These are phyloP conservation scores for Brassica rapa DNA, from an alignment of 345 rosid species.

Conservation along the genomic window DNA sequence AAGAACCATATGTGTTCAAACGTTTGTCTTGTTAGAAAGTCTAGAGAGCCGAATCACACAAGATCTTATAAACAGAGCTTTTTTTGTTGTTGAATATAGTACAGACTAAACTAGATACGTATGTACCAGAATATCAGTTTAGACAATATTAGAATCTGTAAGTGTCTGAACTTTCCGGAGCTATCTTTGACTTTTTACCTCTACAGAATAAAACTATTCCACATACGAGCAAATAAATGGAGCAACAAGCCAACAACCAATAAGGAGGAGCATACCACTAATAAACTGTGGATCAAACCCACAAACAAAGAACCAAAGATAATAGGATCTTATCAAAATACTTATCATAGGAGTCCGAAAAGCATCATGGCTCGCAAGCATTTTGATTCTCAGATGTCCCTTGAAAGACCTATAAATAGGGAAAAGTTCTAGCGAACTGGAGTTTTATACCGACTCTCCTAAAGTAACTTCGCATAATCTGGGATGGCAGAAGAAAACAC, in stretches of 20 bases:
- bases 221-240: neutral
- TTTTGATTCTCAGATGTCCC: constrained; percentile 47
- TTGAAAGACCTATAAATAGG: constrained; percentile 34
- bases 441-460: neutral
- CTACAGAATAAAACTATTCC: neutral
- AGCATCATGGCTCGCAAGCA: constrained; percentile 12
- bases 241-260: neutral
- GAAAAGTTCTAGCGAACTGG: neutral
- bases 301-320: neutral
- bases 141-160: neutral
- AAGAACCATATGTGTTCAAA: neutral
- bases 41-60: neutral
- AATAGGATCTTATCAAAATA: neutral
- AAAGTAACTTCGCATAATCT: neutral
- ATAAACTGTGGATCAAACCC: neutral
- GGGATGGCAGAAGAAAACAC: neutral
- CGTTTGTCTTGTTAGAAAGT: neutral
- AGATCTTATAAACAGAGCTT: neutral
- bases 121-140: neutral
- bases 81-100: neutral
- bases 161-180: neutral
- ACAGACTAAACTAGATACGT: neutral
- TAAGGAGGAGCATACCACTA: neutral
- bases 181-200: neutral
- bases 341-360: constrained; percentile 55